Base-by-base conservation (phyloP, 805 yeast genomes). In the Yarrowia yakushimensis region DNA sequence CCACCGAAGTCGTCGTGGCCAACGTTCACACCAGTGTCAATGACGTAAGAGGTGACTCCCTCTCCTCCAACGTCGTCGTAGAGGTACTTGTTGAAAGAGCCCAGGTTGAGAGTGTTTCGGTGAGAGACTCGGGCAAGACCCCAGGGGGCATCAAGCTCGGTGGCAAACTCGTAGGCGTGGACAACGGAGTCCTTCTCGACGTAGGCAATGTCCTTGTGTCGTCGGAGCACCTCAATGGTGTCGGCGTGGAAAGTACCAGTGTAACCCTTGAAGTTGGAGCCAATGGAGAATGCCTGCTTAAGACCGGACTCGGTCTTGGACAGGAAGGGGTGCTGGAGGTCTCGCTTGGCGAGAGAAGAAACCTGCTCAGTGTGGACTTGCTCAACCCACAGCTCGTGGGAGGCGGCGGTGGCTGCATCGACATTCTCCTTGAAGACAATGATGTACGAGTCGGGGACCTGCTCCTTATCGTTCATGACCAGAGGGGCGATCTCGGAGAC, bases 181-280 rank as follows among this genome's bases (percentile, higher is more conserved):
- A 85, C 88, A 65, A 78, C 72, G 20, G 83, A 79, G 73, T 85
- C 88, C 65, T 77, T 77, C 77, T 85, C 90, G 66, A 85, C 86
- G 71, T 82, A 84, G 57, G 82, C 83, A 45, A 90, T 77, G 23
- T 71, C 75, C 25, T 78, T 78, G 64, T 70, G 83, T 66, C 81
- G 77, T 67, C 91, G 84, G 69, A 94, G 84, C 70, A 85, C 77
- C 63, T 89, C 89, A 63, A 93, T 77, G 62, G 90, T 85, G 60
- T 83, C 83, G 57, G 85, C 86, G 67, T 88, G 81, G 80, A 94
- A 90, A 75, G 79, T 81, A 65, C 97, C 99, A 60, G 92, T 78
- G 79, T 92, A 93, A 67, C 98, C 99, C 65, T 78, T 77, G 72
- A 90, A 75, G 43, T 74, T 66, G 63, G 79, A 79, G 64, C 78